These are phyloP conservation scores for Globisporangium camurandrum DNA, from an alignment of 352 stramenopile species.

Conservation along the genomic window DNA sequence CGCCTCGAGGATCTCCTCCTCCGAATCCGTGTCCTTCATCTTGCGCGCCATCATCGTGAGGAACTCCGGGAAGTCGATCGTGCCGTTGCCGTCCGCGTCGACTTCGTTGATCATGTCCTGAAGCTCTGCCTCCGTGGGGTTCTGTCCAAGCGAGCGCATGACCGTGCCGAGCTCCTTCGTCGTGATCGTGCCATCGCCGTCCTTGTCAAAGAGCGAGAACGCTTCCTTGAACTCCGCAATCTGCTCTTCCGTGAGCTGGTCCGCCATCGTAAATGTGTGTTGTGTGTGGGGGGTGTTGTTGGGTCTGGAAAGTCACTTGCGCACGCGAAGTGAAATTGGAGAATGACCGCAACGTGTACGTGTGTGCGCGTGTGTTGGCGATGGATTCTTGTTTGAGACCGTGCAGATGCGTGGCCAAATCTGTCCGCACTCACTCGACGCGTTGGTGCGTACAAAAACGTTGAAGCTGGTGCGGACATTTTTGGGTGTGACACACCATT, in stretches of 20 bases:
- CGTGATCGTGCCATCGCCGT: constrained; percentile 98
- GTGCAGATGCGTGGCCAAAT: background rate
- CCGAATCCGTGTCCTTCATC: constrained; percentile 99
- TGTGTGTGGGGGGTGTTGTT: constrained; percentile 8
- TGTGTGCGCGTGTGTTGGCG: background rate
- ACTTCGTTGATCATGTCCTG: constrained; percentile 99
- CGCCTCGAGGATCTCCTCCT: constrained; percentile 98
- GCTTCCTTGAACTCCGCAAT: constrained; percentile 99
- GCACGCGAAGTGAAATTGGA: constrained; percentile 42
- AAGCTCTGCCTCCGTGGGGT: constrained; percentile 96
- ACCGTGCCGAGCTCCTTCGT: constrained; percentile 98
- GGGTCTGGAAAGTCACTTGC: constrained; percentile 16
- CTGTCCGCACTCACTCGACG: background rate
- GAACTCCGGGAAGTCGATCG: constrained; percentile 99
- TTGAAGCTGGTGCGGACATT: background rate
- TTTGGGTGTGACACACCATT: background rate
- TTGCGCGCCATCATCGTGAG: constrained; percentile 99
- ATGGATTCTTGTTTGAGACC: background rate
- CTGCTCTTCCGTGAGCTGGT: constrained; percentile 92
- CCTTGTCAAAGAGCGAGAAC: constrained; percentile 99
- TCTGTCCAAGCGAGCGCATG: constrained; percentile 97
- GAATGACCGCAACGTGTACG: constrained; percentile 45
- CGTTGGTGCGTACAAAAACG: constrained; percentile 15
- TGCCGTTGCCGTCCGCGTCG: constrained; percentile 98
- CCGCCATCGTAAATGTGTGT: constrained; percentile 44